These are phyloP conservation scores for Sambucus nigra DNA, from an alignment of 129 eudicot species.

Conservation along the genomic window DNA sequence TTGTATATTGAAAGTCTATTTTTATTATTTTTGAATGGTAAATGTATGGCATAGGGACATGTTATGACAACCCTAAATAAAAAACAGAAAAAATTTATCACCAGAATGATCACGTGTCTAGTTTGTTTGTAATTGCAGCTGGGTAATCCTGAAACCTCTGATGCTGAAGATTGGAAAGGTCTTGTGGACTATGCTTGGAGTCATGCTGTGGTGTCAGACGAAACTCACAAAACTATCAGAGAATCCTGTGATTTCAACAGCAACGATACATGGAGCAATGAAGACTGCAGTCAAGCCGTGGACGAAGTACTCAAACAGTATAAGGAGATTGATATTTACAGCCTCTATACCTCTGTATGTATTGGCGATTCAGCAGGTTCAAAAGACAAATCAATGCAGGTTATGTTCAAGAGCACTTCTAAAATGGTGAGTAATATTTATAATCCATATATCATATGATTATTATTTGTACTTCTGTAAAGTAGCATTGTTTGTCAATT, in stretches of 20 bases:
- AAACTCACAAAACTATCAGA: constrained; percentile 68
- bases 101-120: not conserved
- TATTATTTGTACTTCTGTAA: not conserved
- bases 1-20: too few species aligned
- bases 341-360: constrained; percentile 86
- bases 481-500: not conserved
- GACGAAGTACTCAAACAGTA: constrained; percentile 72
- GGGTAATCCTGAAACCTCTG: constrained; percentile 89
- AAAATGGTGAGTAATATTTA: constrained; percentile 47
- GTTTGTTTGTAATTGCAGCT: constrained; percentile 26
- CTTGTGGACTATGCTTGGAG: constrained; percentile 95
- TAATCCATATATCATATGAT: not conserved
- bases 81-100: too few species aligned
- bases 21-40: too few species aligned
- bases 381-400: constrained; percentile 23
- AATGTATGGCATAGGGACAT: too few species aligned
- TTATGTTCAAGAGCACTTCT: constrained; percentile 39
- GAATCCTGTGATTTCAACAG: constrained; percentile 76
- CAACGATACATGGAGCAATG: constrained; percentile 56
- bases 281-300: constrained; percentile 44
- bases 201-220: constrained; percentile 94
- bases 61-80: too few species aligned
- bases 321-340: constrained; percentile 73
- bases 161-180: constrained; percentile 91
- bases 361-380: constrained; percentile 40